Percentiles rank a stretch among this genome's conserved stretches.
Conservation (phyloP, 1,284 basidiomycete genomes). For the Trichosporon asahii region DNA sequence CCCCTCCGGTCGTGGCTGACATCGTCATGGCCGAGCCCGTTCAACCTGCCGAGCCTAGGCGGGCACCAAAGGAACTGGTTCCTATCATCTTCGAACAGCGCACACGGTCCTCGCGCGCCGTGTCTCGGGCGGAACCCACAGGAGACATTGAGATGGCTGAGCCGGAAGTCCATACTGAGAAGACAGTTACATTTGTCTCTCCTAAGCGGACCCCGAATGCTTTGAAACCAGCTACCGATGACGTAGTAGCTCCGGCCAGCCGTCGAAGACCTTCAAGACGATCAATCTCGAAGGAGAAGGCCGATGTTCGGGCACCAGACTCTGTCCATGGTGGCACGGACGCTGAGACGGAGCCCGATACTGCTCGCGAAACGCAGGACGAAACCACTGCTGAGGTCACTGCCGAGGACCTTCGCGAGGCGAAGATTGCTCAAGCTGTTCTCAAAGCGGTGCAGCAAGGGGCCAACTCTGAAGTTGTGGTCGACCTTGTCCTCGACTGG, state of each 20-base stretch:
- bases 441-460: conserved; percentile 2
- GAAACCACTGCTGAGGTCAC: conserved; percentile 17
- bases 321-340: conserved; percentile 33
- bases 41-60: neutral
- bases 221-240: neutral
- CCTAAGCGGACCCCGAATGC: conserved; percentile 10
- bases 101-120: neutral
- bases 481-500: conserved; percentile 32
- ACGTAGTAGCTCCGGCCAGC: neutral
- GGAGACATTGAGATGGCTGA: neutral
- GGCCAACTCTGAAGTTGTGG: conserved; percentile 14
- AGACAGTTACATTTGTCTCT: conserved; percentile 21
- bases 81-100: conserved; percentile 4
- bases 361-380: neutral
- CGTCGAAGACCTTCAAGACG: neutral
- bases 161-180: conserved; percentile 9
- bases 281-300: conserved; percentile 8
- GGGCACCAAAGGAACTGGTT: neutral
- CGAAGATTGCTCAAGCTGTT: conserved; percentile 28
- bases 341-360: conserved; percentile 26
- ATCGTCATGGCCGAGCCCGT: neutral
- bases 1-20: neutral
- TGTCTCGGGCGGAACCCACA: neutral
- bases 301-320: conserved; percentile 28
- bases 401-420: conserved; percentile 18